A percentile compares a stretch with the other conserved stretches of the same genome.
These are phyloP conservation scores for Clavispora asparagi DNA, from an alignment of 805 yeast species.

Conservation along the genomic window DNA sequence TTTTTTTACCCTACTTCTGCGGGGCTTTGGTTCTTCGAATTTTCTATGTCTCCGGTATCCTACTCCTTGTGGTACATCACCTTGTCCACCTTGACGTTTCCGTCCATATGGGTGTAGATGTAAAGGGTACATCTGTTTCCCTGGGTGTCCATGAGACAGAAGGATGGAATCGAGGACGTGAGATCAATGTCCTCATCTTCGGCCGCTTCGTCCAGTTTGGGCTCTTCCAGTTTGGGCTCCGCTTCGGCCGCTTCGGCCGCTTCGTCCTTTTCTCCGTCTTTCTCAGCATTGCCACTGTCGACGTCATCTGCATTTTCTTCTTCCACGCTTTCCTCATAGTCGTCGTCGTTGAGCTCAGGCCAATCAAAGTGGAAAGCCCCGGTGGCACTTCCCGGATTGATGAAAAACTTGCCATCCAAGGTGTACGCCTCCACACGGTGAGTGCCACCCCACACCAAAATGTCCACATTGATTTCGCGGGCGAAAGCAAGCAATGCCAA, in stretches of 20 bases:
- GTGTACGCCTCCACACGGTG: constrained; percentile 92
- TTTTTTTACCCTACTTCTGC: too few species aligned
- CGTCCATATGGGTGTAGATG: constrained; percentile 75
- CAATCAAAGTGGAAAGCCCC: constrained; percentile 73
- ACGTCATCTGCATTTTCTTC: constrained; percentile 13
- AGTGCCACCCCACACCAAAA: constrained; percentile 89
- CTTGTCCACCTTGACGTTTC: constrained; percentile 88
- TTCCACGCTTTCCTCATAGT: constrained; percentile 26
- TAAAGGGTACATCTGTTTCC: constrained; percentile 73
- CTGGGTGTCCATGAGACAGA: constrained; percentile 83
- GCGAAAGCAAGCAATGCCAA: constrained; percentile 77
- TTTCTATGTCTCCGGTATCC: neutral
- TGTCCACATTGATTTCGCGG: constrained; percentile 86
- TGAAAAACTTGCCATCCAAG: constrained; percentile 84
- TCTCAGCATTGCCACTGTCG: too few species aligned
- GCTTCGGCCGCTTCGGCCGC: constrained; percentile 33
- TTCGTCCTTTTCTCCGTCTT: constrained; percentile 33
- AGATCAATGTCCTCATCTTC: constrained; percentile 36
- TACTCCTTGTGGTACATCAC: constrained; percentile 40
- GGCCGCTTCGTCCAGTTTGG: constrained; percentile 60
- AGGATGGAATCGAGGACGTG: constrained; percentile 59
- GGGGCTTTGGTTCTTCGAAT: neutral
- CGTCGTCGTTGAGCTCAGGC: constrained; percentile 51
- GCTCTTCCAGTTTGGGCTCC: constrained; percentile 4
- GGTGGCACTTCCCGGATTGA: constrained; percentile 96